Conservation (phyloP, 805 yeast species). For the Candida lessepsii region DNA sequence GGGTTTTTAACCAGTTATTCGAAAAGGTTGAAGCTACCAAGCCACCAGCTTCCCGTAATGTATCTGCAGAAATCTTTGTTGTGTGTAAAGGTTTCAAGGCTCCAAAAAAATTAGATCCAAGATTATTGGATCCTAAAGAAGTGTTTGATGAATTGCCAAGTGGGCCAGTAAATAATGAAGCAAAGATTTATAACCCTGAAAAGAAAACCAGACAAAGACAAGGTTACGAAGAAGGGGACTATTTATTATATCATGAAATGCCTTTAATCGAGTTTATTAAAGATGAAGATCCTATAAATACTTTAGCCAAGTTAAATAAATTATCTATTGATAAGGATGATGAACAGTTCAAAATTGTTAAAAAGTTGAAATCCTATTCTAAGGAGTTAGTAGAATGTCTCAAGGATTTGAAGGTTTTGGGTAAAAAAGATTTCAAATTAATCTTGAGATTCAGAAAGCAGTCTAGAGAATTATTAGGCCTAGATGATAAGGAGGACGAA, state of each 20-base stretch:
- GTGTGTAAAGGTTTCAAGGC: conserved; percentile 96
- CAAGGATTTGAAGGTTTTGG: conserved; percentile 89
- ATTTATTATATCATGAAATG: conserved; percentile 64
- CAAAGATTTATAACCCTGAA: conserved; percentile 93
- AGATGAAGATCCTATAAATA: conserved; percentile 78
- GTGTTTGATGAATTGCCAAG: conserved; percentile 86
- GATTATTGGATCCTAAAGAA: conserved; percentile 84
- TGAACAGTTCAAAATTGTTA: conserved; percentile 69
- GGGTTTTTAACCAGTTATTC: conserved; percentile 96
- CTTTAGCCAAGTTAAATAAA: conserved; percentile 70
- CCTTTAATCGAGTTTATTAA: conserved; percentile 79
- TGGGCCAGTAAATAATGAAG: conserved; percentile 77
- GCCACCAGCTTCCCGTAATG: conserved; percentile 98
- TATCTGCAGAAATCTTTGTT: conserved; percentile 97
- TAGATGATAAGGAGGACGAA: conserved; percentile 58
- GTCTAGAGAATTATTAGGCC: conserved; percentile 73
- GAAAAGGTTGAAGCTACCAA: conserved; percentile 98
- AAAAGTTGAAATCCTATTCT: conserved; percentile 73
- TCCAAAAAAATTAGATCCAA: conserved; percentile 91
- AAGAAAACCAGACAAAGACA: conserved; percentile 85
- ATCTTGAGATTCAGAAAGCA: conserved; percentile 86
- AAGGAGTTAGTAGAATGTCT: conserved; percentile 78
- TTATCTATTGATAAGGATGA: conserved; percentile 55
- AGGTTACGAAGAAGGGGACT: conserved; percentile 96
- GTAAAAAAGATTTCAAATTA: conserved; percentile 87